A percentile compares a stretch with the other conserved stretches of the same genome.
Evolutionary conservation across 1,284 basidiomycete genomes (phyloP).

Genomic region (Microbotryomycetes sp.): DNA sequence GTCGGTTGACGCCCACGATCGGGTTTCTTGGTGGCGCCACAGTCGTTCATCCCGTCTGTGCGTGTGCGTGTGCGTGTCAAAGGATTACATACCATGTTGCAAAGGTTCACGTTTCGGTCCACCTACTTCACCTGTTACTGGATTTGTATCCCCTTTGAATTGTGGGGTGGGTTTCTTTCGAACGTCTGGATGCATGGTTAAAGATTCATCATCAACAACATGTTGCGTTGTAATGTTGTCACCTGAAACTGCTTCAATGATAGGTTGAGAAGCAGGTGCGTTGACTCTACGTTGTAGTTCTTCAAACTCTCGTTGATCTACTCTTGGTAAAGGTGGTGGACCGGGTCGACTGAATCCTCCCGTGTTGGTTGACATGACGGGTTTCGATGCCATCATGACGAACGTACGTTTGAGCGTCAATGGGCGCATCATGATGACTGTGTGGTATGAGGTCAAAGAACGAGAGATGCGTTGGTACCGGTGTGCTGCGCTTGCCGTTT

Average conservation of each 20-base stretch:
- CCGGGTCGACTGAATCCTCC: constrained; percentile 39
- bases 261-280: constrained; percentile 13
- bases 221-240: background rate
- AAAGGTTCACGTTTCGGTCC: constrained; percentile 54
- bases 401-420: background rate
- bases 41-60: too few relatives aligned
- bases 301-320: constrained; percentile 46
- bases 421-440: background rate
- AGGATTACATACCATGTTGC: constrained; percentile 25
- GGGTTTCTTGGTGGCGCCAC: too few relatives aligned
- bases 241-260: constrained; percentile 5
- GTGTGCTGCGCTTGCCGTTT: too few relatives aligned
- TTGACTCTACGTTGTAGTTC: constrained; percentile 35
- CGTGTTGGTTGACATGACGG: background rate
- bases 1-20: too few relatives aligned
- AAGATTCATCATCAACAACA: constrained; percentile 6
- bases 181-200: constrained; percentile 42
- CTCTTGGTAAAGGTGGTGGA: constrained; percentile 42
- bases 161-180: constrained; percentile 42
- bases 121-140: constrained; percentile 51
- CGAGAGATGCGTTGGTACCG: background rate
- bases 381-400: background rate
- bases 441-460: background rate
- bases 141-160: constrained; percentile 53
- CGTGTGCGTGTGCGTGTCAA: background rate